Evolutionary conservation across 768 basidiomycete genomes (phyloP).

Genomic region (Strobilomyces dryophilus): DNA sequence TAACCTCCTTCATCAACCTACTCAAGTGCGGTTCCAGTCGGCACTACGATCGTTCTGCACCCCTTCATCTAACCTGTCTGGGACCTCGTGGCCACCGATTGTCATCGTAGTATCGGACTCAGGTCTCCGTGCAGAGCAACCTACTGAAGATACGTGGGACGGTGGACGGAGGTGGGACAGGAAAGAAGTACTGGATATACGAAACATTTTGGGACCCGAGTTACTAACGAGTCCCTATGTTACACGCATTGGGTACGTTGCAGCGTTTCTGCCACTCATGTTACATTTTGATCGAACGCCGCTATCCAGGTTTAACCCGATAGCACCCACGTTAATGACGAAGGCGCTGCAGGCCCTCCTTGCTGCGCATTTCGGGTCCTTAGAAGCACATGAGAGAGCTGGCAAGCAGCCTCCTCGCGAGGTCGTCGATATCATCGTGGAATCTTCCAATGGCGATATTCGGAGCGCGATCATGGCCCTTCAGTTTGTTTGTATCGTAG

Average conservation of each 20-base stretch:
- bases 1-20: neutral
- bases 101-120: neutral
- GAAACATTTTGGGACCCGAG: conserved; percentile 66
- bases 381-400: conserved; percentile 3
- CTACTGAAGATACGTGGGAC: neutral
- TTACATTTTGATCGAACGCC: conserved; percentile 1
- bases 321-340: conserved; percentile 81
- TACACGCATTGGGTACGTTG: conserved; percentile 69
- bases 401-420: conserved; percentile 53
- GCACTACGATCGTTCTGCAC: neutral
- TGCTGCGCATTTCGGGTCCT: conserved; percentile 41
- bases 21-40: neutral
- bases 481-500: conserved; percentile 71
- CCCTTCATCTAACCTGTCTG: neutral
- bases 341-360: conserved; percentile 70
- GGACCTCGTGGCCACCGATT: neutral
- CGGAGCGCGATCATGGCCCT: conserved; percentile 90
- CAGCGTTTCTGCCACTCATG: neutral
- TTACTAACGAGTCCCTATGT: conserved; percentile 71
- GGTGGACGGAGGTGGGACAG: neutral
- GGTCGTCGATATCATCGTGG: conserved; percentile 69
- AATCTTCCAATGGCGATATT: conserved; percentile 86
- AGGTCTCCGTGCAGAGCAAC: neutral
- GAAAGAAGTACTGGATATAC: conserved; percentile 35
- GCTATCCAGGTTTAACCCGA: conserved; percentile 76